Evolutionary conservation across 768 basidiomycete genomes (phyloP).

Genomic region (Tylopilus felleus): DNA sequence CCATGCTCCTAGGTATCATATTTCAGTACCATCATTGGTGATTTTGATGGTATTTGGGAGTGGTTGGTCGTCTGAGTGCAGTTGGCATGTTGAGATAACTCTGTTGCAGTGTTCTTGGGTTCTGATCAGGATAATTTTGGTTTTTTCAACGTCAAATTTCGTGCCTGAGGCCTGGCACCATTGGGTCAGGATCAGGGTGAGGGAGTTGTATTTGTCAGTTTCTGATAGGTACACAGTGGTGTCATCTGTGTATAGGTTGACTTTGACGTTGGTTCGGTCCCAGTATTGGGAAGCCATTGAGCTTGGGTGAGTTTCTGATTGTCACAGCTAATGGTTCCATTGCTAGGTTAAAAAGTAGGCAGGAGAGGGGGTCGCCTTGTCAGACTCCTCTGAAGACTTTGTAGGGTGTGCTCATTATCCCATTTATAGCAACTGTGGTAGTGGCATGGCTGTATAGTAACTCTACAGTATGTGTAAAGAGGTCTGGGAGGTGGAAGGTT

Average conservation of each 20-base stretch:
- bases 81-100: rapidly evolving
- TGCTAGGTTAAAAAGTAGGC: background rate
- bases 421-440: background rate
- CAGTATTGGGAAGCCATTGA: background rate
- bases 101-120: background rate
- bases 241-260: conserved; percentile 29
- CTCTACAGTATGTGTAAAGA: background rate
- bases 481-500: background rate
- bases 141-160: conserved; percentile 24
- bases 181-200: conserved; percentile 22
- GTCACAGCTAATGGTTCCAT: background rate
- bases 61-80: background rate
- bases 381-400: conserved; percentile 25
- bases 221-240: conserved; percentile 17
- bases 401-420: background rate
- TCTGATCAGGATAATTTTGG: conserved; percentile 27
- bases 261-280: background rate
- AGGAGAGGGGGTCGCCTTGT: conserved; percentile 26
- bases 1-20: conserved; percentile 17
- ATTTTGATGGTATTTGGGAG: background rate
- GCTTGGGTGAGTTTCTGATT: background rate
- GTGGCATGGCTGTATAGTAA: background rate
- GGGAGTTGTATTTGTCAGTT: conserved; percentile 8
- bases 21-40: conserved; percentile 10
- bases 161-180: conserved; percentile 32